Evolutionary conservation across 768 basidiomycete genomes (phyloP).

Genomic region (Cystofilobasidium bisporidii): DNA sequence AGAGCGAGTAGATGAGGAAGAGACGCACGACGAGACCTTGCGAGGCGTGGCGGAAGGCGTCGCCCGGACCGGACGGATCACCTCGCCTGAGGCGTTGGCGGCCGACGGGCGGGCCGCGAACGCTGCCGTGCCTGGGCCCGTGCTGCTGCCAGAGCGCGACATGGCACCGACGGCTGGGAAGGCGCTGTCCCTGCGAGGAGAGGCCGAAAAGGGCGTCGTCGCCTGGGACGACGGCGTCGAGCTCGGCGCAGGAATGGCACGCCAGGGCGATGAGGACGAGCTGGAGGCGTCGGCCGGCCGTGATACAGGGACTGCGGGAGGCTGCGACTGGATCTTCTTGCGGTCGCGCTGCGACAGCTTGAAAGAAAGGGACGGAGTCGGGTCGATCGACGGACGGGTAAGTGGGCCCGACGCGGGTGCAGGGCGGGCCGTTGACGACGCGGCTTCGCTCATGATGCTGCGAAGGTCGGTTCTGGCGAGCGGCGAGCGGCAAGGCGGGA

Average conservation of each 20-base stretch:
- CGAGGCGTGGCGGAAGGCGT: slow-evolving; percentile 30
- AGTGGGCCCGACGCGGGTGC: neutral
- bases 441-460: slow-evolving; percentile 60
- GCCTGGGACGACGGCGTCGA: neutral
- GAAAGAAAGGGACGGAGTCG: slow-evolving; percentile 19
- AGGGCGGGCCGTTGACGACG: slow-evolving; percentile 7
- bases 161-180: neutral
- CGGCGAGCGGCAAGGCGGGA: neutral
- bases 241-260: slow-evolving; percentile 16
- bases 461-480: slow-evolving; percentile 65
- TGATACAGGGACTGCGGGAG: slow-evolving; percentile 9
- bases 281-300: slow-evolving; percentile 7
- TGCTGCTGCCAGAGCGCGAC: slow-evolving; percentile 31
- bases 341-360: slow-evolving; percentile 29
- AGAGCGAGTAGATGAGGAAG: no score
- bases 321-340: slow-evolving; percentile 19
- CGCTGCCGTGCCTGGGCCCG: slow-evolving; percentile 1
- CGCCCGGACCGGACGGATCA: slow-evolving; percentile 19
- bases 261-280: slow-evolving; percentile 19
- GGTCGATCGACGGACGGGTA: slow-evolving; percentile 2
- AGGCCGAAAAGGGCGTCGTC: slow-evolving; percentile 2
- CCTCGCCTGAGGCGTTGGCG: slow-evolving; percentile 20
- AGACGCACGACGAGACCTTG: slow-evolving; percentile 28
- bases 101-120: neutral
- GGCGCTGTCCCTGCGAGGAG: neutral